Evolutionary conservation across 2,329 filamentous ascomycete genomes (phyloP).

Genomic region (Sclerotinia glacialis): DNA sequence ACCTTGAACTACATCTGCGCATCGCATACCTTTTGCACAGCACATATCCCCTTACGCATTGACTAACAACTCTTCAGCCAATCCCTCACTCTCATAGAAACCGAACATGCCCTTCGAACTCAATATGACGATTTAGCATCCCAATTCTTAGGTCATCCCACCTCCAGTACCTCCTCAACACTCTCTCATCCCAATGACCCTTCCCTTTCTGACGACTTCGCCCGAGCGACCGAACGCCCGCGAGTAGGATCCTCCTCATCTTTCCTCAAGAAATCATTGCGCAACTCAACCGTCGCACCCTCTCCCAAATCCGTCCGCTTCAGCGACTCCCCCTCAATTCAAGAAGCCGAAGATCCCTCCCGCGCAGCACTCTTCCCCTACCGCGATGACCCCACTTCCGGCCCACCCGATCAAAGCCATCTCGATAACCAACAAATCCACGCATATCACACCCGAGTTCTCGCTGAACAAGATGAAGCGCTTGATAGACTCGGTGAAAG

Average conservation of each 20-base stretch:
- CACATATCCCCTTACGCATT: neutral
- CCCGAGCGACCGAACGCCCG: conserved; percentile 50
- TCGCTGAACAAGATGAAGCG: conserved; percentile 89
- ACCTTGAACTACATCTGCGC: neutral
- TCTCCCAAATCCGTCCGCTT: conserved; percentile 79
- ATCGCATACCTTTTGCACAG: conserved; percentile 3
- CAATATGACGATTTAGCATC: conserved; percentile 74
- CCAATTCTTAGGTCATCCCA: conserved; percentile 71
- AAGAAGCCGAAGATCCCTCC: conserved; percentile 45
- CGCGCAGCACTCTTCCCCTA: conserved; percentile 65
- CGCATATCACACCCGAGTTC: conserved; percentile 73
- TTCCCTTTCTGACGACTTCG: conserved; percentile 60
- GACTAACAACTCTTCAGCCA: conserved; percentile 31
- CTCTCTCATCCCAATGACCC: conserved; percentile 63
- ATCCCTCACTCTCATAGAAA: conserved; percentile 55
- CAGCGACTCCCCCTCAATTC: conserved; percentile 58
- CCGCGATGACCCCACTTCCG: conserved; percentile 61
- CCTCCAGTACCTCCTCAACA: conserved; percentile 49
- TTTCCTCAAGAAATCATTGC: conserved; percentile 40
- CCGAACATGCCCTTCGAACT: conserved; percentile 64
- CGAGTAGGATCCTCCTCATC: conserved; percentile 46
- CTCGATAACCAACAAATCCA: conserved; percentile 85
- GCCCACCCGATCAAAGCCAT: conserved; percentile 40
- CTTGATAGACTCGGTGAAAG: conserved; percentile 83
- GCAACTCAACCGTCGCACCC: conserved; percentile 33